Conservation (phyloP, 768 basidiomycete genomes). For the Psilocybe cubensis region DNA sequence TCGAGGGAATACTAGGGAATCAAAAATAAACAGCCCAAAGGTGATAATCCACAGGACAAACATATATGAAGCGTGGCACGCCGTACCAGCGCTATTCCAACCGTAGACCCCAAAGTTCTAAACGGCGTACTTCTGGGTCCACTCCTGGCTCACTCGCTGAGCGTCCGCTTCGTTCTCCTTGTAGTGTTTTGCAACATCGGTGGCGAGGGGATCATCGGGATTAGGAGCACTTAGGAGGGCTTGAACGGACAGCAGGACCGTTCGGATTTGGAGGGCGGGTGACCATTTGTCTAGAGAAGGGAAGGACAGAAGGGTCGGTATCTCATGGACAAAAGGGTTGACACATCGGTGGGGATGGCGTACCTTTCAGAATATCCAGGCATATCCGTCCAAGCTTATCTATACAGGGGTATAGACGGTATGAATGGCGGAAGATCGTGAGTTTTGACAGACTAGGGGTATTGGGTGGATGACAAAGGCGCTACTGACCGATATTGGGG, state of each 20-base stretch:
- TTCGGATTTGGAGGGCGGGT: conserved; percentile 97
- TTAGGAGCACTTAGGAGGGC: conserved; percentile 97
- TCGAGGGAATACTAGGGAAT: too few species aligned
- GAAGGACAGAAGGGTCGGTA: conserved; percentile 4
- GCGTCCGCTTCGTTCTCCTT: conserved; percentile 97
- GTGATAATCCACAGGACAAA: neutral
- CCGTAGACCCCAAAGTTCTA: neutral
- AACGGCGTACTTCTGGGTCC: conserved; percentile 90
- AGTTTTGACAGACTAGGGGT: neutral
- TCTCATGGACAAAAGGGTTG: neutral
- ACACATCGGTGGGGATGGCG: neutral
- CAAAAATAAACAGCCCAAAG: neutral
- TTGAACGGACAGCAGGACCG: conserved; percentile 94
- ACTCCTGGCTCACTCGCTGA: conserved; percentile 89
- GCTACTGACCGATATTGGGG: conserved; percentile 91
- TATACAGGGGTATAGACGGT: conserved; percentile 32
- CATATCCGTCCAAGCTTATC: conserved; percentile 99
- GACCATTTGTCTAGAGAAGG: conserved; percentile 99
- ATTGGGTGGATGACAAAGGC: neutral
- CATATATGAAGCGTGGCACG: neutral
- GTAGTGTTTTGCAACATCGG: conserved; percentile 97
- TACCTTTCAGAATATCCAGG: conserved; percentile 96
- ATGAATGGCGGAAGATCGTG: conserved; percentile 1
- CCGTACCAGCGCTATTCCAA: neutral
- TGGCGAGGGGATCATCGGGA: conserved; percentile 93